Conservation (phyloP, 306 rosid species). For the Corylus avellana region DNA sequence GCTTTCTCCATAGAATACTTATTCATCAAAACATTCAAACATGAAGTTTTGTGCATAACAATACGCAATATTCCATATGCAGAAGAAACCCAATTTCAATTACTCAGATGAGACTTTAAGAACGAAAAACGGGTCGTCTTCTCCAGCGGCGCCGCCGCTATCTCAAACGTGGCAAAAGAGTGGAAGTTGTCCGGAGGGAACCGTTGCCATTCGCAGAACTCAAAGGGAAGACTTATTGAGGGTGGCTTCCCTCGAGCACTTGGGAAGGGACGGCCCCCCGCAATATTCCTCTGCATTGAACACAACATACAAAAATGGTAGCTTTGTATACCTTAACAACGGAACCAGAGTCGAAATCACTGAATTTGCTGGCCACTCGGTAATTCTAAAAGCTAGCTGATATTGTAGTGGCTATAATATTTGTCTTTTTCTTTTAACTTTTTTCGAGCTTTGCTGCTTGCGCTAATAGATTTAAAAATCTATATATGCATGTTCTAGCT, state of each 20-base stretch:
- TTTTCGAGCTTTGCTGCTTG: too few relatives aligned
- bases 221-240: conserved; percentile 40
- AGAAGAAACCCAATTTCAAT: conserved; percentile 45
- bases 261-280: conserved; percentile 42
- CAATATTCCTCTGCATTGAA: background rate
- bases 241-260: conserved; percentile 37
- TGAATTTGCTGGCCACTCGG: conserved; percentile 41
- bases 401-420: too few relatives aligned
- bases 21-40: background rate
- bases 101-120: conserved; percentile 16
- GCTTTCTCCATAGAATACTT: background rate
- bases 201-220: conserved; percentile 63
- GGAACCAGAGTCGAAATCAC: background rate
- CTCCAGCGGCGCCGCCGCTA: background rate
- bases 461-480: too few relatives aligned
- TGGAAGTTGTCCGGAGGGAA: conserved; percentile 73
- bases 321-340: conserved; percentile 3
- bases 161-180: conserved; percentile 61
- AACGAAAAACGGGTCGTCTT: conserved; percentile 1
- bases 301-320: conserved; percentile 7
- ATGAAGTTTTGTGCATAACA: too few relatives aligned
- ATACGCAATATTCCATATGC: background rate
- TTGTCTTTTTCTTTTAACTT: too few relatives aligned
- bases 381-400: conserved; percentile 8
- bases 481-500: too few relatives aligned